A percentile compares a stretch with the other conserved stretches of the same genome.
Conservation (phyloP, 257 asterid species). For the Nicotiana benthamiana region DNA sequence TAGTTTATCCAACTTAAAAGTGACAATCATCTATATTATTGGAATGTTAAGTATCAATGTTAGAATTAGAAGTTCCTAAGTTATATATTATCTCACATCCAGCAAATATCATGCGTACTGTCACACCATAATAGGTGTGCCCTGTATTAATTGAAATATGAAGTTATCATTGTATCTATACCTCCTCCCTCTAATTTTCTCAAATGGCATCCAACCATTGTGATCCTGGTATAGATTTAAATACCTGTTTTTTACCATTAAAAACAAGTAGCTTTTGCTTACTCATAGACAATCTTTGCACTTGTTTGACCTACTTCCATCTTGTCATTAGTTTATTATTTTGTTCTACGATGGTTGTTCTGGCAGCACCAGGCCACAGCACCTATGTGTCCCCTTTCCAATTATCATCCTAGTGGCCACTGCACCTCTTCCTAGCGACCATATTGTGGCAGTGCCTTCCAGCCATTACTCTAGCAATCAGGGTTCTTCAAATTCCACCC, state of each 20-base stretch:
- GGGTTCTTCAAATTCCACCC: neutral
- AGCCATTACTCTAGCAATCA: neutral
- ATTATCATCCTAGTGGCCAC: neutral
- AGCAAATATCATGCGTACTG: neutral
- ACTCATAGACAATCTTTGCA: neutral
- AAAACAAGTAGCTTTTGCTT: neutral
- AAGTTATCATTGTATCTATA: neutral
- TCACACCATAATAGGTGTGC: neutral
- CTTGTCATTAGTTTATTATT: neutral
- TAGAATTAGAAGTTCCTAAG: neutral
- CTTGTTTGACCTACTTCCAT: neutral
- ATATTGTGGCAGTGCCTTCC: neutral
- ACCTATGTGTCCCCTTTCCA: neutral
- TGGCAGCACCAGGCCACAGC: neutral
- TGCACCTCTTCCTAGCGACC: neutral
- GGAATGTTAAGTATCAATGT: neutral
- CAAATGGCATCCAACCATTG: neutral
- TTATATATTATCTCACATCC: neutral
- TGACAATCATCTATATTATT: neutral
- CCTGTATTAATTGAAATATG: too few relatives aligned
- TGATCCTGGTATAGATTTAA: neutral
- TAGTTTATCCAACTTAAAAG: neutral
- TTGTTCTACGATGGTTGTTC: neutral
- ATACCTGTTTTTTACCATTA: neutral
- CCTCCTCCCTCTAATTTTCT: neutral